Evolutionary conservation across 306 rosid genomes (phyloP).

Genomic region (Corylus americana): DNA sequence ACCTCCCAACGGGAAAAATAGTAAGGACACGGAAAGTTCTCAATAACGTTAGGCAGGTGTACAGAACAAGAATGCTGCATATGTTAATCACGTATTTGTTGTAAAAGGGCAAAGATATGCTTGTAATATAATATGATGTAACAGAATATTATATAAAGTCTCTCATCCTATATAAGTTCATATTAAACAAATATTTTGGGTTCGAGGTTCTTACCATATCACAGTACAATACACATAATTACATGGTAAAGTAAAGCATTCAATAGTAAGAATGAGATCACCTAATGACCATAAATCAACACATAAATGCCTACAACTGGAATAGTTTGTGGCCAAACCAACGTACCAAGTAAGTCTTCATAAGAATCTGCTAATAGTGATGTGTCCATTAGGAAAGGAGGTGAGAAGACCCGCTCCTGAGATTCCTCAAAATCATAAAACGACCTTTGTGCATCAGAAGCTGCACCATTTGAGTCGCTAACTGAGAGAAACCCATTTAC

Average conservation of each 20-base stretch:
- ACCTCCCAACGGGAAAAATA: neutral
- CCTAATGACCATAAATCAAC: conserved; percentile 12
- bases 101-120: too few species aligned
- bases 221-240: neutral
- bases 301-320: conserved; percentile 7
- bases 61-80: too few species aligned
- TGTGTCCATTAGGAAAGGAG: conserved; percentile 83
- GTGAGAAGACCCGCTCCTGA: conserved; percentile 86
- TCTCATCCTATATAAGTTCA: neutral
- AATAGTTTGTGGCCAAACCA: conserved; percentile 28
- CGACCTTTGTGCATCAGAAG: conserved; percentile 63
- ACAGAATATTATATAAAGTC: neutral
- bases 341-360: conserved; percentile 94
- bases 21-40: neutral
- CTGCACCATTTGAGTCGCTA: conserved; percentile 60
- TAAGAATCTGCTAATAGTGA: conserved; percentile 73
- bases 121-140: too few species aligned
- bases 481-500: conserved; percentile 79
- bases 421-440: conserved; percentile 74
- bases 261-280: conserved; percentile 1
- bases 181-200: neutral
- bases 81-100: too few species aligned
- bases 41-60: neutral
- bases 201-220: neutral
- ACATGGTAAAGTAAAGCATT: conserved; percentile 14